Percentiles rank a stretch among this genome's conserved stretches.
phyloP scores from a whole-genome alignment of 306 rosid genomes.

The Begonia fuchsioides region DNA sequence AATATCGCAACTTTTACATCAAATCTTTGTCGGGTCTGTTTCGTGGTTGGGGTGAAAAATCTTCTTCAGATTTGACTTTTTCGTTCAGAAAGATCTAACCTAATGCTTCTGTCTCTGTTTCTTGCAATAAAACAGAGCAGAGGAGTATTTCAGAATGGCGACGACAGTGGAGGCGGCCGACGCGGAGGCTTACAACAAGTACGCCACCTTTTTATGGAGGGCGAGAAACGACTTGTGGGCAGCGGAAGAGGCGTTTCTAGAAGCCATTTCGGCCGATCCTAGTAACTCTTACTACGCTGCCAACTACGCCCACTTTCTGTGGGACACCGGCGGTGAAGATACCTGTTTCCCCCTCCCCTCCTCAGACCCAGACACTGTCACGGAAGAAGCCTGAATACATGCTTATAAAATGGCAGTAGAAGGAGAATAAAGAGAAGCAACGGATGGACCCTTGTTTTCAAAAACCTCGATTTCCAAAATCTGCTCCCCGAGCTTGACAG shows the following conservation, averaged over 20 bases:
- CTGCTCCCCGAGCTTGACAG: too few species aligned
- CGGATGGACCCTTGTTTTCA: too few species aligned
- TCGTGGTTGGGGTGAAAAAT: neutral
- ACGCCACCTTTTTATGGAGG: slow-evolving; percentile 56
- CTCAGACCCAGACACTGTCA: too few species aligned
- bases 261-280: slow-evolving; percentile 56
- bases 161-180: slow-evolving; percentile 32
- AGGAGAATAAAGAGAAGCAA: too few species aligned
- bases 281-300: slow-evolving; percentile 30
- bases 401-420: too few species aligned
- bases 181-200: slow-evolving; percentile 38
- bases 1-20: too few species aligned
- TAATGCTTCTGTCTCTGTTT: too few species aligned
- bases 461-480: too few species aligned
- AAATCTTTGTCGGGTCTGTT: neutral
- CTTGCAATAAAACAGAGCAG: slow-evolving; percentile 38
- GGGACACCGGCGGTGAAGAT: slow-evolving; percentile 52
- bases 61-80: too few species aligned
- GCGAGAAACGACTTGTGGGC: slow-evolving; percentile 46
- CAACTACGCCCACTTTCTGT: slow-evolving; percentile 53
- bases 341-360: slow-evolving; percentile 25
- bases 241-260: slow-evolving; percentile 55
- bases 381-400: too few species aligned
- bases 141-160: slow-evolving; percentile 46
- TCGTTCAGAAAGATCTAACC: neutral